Conservation (phyloP, 371 early-diverging fungal species). For the Mucor lusitanicus region DNA sequence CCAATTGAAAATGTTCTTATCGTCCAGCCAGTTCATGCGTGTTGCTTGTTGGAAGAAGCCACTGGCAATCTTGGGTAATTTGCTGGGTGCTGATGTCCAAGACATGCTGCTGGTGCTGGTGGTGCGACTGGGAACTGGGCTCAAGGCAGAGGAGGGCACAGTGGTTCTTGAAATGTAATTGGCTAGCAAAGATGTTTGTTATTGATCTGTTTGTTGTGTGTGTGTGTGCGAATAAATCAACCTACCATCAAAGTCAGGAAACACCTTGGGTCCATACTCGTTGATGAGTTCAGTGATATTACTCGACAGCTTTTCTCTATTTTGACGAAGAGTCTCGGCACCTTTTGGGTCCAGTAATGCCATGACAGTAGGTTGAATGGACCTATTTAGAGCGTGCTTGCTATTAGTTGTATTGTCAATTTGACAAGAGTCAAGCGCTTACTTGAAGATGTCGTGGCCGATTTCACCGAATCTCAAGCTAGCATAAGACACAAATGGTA, state of each 20-base stretch:
- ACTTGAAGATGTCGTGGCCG: constrained; percentile 79
- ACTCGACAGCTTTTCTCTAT: constrained; percentile 70
- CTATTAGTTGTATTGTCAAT: background rate
- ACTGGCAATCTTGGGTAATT: constrained; percentile 37
- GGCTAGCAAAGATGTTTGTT: constrained; percentile 12
- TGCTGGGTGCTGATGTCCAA: constrained; percentile 29
- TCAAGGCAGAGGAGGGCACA: constrained; percentile 4
- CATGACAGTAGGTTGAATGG: constrained; percentile 76
- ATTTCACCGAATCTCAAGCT: constrained; percentile 83
- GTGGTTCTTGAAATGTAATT: constrained; percentile 32
- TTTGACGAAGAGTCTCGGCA: constrained; percentile 54
- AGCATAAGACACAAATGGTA: constrained; percentile 77
- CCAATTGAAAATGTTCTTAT: constrained; percentile 61
- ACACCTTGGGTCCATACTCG: constrained; percentile 82
- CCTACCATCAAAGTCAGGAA: constrained; percentile 71
- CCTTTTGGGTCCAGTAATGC: constrained; percentile 58
- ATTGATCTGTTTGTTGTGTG: background rate
- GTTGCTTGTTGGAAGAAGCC: constrained; percentile 39
- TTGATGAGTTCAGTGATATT: constrained; percentile 76
- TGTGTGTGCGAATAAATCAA: background rate
- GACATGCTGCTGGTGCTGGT: constrained; percentile 23
- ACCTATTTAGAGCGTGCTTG: constrained; percentile 37
- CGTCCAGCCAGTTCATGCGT: constrained; percentile 53
- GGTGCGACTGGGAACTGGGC: constrained; percentile 23
- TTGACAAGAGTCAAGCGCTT: background rate